Evolutionary conservation across 805 yeast species (phyloP).

Genomic region (Yamadazyma sp.): DNA sequence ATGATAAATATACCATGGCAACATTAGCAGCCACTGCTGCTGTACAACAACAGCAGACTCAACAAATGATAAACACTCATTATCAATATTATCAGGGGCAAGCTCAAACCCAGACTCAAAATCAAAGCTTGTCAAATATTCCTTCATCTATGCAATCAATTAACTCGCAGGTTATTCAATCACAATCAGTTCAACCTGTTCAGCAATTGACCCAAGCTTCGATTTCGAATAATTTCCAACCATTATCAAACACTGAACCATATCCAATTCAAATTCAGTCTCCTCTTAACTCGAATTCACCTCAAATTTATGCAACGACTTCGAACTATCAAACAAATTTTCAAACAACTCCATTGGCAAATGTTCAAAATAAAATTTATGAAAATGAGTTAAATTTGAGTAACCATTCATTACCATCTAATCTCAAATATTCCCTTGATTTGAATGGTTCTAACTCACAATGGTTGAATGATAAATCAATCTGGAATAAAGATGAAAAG

Average conservation of each 20-base stretch:
- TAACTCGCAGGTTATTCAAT: neutral
- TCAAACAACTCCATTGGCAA: neutral
- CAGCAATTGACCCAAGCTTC: neutral
- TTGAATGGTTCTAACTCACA: slow-evolving; percentile 1
- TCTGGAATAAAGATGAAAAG: slow-evolving; percentile 13
- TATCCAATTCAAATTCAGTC: neutral
- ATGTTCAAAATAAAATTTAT: slow-evolving; percentile 2
- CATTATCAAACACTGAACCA: neutral
- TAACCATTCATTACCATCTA: slow-evolving; percentile 10
- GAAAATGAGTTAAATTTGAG: slow-evolving; percentile 11
- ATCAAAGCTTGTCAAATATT: neutral
- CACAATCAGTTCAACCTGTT: neutral
- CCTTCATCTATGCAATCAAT: neutral
- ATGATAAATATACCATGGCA: slow-evolving; percentile 23
- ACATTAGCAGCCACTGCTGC: slow-evolving; percentile 33
- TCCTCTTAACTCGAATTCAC: neutral
- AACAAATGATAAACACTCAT: slow-evolving; percentile 11
- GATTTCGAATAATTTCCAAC: neutral
- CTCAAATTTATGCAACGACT: neutral
- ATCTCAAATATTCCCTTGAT: slow-evolving; percentile 5
- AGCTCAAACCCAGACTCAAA: neutral
- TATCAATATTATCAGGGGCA: slow-evolving; percentile 3
- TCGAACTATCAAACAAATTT: neutral
- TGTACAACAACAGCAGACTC: slow-evolving; percentile 25
- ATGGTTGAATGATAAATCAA: slow-evolving; percentile 10